Conservation (phyloP, 2,329 filamentous ascomycete species). For the Alternaria alternata region DNA sequence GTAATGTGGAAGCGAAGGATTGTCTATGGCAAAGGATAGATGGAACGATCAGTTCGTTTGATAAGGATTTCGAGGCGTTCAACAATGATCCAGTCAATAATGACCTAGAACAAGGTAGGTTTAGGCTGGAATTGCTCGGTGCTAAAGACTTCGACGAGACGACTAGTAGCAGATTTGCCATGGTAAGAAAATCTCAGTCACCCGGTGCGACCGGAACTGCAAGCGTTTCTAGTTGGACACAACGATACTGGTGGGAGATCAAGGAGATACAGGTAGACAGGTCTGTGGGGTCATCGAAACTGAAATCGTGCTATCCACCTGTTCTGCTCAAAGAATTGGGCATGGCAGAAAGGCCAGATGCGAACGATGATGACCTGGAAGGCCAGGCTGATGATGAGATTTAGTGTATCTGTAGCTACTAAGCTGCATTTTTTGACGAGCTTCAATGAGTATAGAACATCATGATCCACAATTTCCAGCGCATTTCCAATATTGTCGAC, state of each 20-base stretch:
- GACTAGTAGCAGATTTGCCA: neutral
- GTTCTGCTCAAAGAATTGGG: neutral
- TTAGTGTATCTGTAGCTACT: constrained; percentile 16
- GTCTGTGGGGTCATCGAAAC: neutral
- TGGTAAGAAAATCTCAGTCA: neutral
- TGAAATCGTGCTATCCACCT: neutral
- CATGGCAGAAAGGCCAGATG: constrained; percentile 30
- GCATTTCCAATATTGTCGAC: constrained; percentile 37
- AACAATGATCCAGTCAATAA: neutral
- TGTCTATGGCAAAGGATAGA: neutral
- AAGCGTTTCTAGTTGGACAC: neutral
- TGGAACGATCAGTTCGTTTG: neutral
- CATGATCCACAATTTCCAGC: constrained; percentile 36
- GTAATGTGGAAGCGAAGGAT: neutral
- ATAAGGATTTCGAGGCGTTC: neutral
- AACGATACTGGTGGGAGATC: neutral
- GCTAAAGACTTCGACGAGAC: neutral
- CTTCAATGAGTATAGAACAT: constrained; percentile 37
- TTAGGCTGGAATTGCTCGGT: neutral
- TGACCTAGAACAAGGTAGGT: neutral
- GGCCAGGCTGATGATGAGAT: constrained; percentile 24
- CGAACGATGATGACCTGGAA: constrained; percentile 38
- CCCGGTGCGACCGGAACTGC: neutral
- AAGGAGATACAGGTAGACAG: neutral
- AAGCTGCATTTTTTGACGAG: constrained; percentile 24